phyloP scores from a whole-genome alignment of 176 grass and related monocot species.

The Alopecurus myosuroides region DNA sequence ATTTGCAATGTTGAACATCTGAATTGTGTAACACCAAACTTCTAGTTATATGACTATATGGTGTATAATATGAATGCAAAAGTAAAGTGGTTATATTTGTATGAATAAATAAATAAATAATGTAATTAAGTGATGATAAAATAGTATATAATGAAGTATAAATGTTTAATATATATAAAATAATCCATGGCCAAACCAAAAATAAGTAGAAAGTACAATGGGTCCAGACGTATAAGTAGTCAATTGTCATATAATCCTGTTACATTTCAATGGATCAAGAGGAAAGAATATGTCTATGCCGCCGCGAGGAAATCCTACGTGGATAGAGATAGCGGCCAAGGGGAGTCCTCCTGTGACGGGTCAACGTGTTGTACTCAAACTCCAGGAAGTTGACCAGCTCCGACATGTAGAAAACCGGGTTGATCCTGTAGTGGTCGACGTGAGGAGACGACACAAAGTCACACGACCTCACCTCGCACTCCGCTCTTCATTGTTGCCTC shows the following conservation, averaged over 20 bases:
- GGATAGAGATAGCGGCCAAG: neutral
- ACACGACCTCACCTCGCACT: conserved; percentile 66
- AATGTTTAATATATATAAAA: too few relatives aligned
- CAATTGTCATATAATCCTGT: conserved; percentile 5
- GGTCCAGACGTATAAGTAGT: neutral
- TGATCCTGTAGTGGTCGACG: conserved; percentile 75
- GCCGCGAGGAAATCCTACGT: neutral
- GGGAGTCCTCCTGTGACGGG: neutral
- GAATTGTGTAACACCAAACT: too few relatives aligned
- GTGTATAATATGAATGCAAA: too few relatives aligned
- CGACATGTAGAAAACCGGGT: conserved; percentile 63
- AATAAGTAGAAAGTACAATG: neutral
- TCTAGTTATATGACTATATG: too few relatives aligned
- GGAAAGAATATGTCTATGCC: neutral
- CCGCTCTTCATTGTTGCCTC: conserved; percentile 54
- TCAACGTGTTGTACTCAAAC: conserved; percentile 58
- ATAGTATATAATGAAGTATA: too few relatives aligned
- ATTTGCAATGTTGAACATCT: too few relatives aligned
- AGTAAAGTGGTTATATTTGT: too few relatives aligned
- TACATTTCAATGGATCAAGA: conserved; percentile 17
- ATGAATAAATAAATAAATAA: too few relatives aligned
- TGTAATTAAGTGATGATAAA: too few relatives aligned
- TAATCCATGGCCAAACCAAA: neutral
- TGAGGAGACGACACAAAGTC: conserved; percentile 86
- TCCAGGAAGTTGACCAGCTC: conserved; percentile 68